Evolutionary conservation across 2,329 filamentous ascomycete species (phyloP), one percentile per base, ranked within the genome.

Genomic region (Colletotrichum sp.): DNA sequence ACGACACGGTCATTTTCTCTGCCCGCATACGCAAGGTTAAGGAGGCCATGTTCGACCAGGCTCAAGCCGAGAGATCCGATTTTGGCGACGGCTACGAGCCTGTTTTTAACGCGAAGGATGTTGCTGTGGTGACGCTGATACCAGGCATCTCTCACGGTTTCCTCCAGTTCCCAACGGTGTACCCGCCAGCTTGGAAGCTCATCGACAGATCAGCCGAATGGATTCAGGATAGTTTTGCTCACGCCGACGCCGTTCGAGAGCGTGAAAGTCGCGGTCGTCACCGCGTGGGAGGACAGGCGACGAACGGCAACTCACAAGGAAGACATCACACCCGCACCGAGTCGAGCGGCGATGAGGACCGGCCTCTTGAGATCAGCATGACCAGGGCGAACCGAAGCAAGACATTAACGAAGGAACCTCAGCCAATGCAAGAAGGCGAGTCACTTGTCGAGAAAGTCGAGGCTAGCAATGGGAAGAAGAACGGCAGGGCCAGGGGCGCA

Each of bases 1-100:
- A 99, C 82, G 97, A 99, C 83, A 99, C 97, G 0, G 95, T 98
- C 64, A 96, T 99, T 77, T 98, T 99, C 81, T 96, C 97, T 0
- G 97, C 96, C 0, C 89, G 96, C 1, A 85, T 99, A n/a, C 90
- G 96, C 8, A 92, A 96, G 77, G 95, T 96, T 3, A 98, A 93
- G 81, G 90, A 91, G 25, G 89, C 89, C 0, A 86, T 85, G 72
- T 86, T 77, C 85, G 76, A 75, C n/a, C 75, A 78, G 52, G 72
- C 73, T 25, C 65, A 48, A 22, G 66, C 74, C 11, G 74, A 76
- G 34, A 89, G 67, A 88, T 91, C 85, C 88, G 72, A 65, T 13
- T 27, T 68, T 7, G 67, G 61, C 28, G 77, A 78, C 32, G 57
- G 55, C 6, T 71, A 87, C 86, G 82, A 91, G 85, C 83, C 86